A percentile compares a stretch with the other conserved stretches of the same genome.
These are phyloP conservation scores for Syncephalastrum racemosum DNA, from an alignment of 371 early-diverging fungal species.

Conservation along the genomic window DNA sequence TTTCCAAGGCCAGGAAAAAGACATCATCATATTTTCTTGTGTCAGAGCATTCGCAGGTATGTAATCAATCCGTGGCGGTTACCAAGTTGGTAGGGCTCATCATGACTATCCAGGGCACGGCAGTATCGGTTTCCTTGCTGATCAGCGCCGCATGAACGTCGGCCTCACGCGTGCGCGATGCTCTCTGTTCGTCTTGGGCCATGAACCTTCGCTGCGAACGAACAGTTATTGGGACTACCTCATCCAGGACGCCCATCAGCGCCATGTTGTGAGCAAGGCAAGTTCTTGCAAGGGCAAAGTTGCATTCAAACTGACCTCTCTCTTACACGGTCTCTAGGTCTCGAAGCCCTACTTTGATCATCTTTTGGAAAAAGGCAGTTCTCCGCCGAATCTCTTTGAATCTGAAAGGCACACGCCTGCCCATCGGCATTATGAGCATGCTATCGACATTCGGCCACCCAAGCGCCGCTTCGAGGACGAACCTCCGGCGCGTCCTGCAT, in stretches of 20 bases:
- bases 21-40: conserved; percentile 93
- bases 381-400: conserved; percentile 25
- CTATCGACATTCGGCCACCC: too few relatives aligned
- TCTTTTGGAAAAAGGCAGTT: conserved; percentile 3
- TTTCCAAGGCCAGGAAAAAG: conserved; percentile 99
- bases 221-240: conserved; percentile 73
- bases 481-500: too few relatives aligned
- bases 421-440: too few relatives aligned
- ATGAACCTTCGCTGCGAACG: conserved; percentile 58
- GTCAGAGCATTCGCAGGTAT: conserved; percentile 80
- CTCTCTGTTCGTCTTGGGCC: conserved; percentile 90
- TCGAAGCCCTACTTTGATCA: conserved; percentile 24
- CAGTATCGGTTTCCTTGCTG: conserved; percentile 92
- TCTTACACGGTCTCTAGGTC: not conserved
- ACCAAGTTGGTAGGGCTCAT: not conserved
- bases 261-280: conserved; percentile 52
- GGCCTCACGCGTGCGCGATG: conserved; percentile 91
- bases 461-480: too few relatives aligned
- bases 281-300: too few relatives aligned
- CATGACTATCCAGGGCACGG: conserved; percentile 26
- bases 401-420: too few relatives aligned
- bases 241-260: conserved; percentile 53
- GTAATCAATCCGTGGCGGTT: not conserved
- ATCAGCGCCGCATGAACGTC: conserved; percentile 92
- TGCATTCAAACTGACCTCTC: not conserved